Base-by-base conservation (phyloP, 768 basidiomycete species). In the Neoboletus brunneissimus region DNA sequence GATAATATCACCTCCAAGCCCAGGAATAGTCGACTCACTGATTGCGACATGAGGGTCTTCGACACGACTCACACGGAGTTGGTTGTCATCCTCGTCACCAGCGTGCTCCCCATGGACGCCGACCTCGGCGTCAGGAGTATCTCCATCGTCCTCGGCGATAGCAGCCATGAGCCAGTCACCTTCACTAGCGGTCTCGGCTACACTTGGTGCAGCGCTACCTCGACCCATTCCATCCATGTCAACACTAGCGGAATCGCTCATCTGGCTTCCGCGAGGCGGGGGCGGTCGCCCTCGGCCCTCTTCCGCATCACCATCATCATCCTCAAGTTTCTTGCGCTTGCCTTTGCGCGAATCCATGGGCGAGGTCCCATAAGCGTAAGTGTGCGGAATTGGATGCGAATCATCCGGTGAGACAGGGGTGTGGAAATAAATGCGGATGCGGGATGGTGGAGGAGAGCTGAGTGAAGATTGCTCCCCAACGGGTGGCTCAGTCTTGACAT, bases 351-450 rank as follows among this genome's bases (percentile, higher is more conserved):
- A 72, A 69, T 87, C 85, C 59, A 84, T 81, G 44, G 80, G 76
- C 48, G 73, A 67, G 68, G 79, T 74, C 46, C 65, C 62, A 61
- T 60, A 58, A 48, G 62, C 61, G 69, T 72, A 69, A 66, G 78
- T 77, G 77, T 85, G 82, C 57, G 86, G 84, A 69, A 89, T 85
- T 23, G 86, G 86, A 68, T 83, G 85, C 54, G 86, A 80, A 73
- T 91, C 90, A 76, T 91, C 89, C 66, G 86, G 81, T 60, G 88
- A 84, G 60, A 88, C 88, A 58, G 91, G 91, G 25, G 91, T 92
- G 76, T 93, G 91, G 78, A 94, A 94, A 77, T 94, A 94, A 55
- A 94, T 90, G 65, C 91, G 88, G 65, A 94, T 86, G 60, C 91
- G 87, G 43, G 91, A 91, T 35, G 89, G 87, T 74, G 73, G 86